A percentile compares a stretch with the other conserved stretches of the same genome.
These are phyloP conservation scores for Saccharomycopsis sp. DNA, from an alignment of 805 yeast species.

Conservation along the genomic window DNA sequence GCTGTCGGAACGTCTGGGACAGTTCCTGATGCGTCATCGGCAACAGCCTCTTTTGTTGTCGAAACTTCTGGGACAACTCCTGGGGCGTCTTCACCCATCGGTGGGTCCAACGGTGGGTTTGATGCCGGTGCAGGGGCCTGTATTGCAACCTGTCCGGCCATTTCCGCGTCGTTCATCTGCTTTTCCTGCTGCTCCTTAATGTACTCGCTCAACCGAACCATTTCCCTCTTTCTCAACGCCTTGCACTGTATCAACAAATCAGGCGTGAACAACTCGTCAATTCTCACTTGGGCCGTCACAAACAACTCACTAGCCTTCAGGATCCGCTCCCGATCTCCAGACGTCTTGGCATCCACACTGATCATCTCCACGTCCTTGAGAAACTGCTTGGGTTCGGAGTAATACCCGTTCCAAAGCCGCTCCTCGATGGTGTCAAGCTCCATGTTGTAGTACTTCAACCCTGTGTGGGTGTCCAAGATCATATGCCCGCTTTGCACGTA, in stretches of 20 bases:
- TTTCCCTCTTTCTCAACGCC: slow-evolving; percentile 59
- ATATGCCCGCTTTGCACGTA: slow-evolving; percentile 54
- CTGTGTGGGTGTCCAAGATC: slow-evolving; percentile 75
- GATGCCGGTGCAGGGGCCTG: too few relatives aligned
- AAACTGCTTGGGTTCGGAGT: slow-evolving; percentile 87
- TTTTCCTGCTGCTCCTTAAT: too few relatives aligned
- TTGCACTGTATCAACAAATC: slow-evolving; percentile 71
- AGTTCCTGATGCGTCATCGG: too few relatives aligned
- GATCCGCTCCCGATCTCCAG: slow-evolving; percentile 77
- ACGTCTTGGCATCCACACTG: slow-evolving; percentile 60
- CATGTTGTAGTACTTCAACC: slow-evolving; percentile 71
- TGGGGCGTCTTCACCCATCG: too few relatives aligned
- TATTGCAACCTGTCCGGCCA: slow-evolving; percentile 23
- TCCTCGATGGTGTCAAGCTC: slow-evolving; percentile 92
- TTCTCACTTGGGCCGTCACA: slow-evolving; percentile 91
- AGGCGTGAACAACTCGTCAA: slow-evolving; percentile 77
- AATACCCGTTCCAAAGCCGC: slow-evolving; percentile 92
- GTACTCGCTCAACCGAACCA: slow-evolving; percentile 39
- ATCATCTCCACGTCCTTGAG: slow-evolving; percentile 79
- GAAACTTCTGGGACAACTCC: too few relatives aligned
- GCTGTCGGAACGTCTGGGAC: background rate
- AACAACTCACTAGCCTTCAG: slow-evolving; percentile 85
- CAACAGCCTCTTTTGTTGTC: too few relatives aligned
- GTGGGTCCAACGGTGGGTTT: too few relatives aligned
- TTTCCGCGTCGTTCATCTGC: background rate